These are phyloP conservation scores for sweet orange (Citrus sinensis) DNA, from an alignment of 345 rosid species.

Conservation along the genomic window DNA sequence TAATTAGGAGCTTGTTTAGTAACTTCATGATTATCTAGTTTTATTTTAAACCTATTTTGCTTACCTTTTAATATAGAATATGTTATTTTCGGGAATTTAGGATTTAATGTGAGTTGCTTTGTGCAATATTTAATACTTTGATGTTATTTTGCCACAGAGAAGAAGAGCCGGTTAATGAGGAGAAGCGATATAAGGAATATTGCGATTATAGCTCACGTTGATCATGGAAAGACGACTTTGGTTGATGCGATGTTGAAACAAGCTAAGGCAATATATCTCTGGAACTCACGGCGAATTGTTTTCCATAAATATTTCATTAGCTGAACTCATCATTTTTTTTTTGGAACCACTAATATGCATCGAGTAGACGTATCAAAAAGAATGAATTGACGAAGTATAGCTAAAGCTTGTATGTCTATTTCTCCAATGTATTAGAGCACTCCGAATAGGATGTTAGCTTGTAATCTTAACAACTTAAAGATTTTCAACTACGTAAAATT, in stretches of 20 bases:
- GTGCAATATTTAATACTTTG: slow-evolving; percentile 3
- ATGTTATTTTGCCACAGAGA: slow-evolving; percentile 42
- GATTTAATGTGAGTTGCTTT: background rate
- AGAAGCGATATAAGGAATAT: slow-evolving; percentile 81
- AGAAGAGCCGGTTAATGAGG: slow-evolving; percentile 69
- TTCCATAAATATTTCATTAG: background rate
- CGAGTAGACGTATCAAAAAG: background rate
- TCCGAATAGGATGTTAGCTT: background rate
- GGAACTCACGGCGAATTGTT: background rate
- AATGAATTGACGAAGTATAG: background rate
- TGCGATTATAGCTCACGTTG: slow-evolving; percentile 97
- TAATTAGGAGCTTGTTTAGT: background rate
- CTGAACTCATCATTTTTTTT: background rate
- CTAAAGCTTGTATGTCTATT: too few relatives aligned
- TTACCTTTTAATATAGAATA: background rate
- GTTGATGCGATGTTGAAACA: slow-evolving; percentile 97
- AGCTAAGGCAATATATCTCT: slow-evolving; percentile 55
- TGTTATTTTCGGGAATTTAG: background rate
- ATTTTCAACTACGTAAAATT: background rate
- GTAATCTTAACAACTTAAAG: too few relatives aligned
- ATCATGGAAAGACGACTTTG: slow-evolving; percentile 96
- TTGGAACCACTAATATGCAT: background rate
- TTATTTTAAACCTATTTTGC: background rate
- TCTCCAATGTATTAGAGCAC: background rate
- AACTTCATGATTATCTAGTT: background rate